Evolutionary conservation across 2,329 filamentous ascomycete genomes (phyloP).

Genomic region (Trichoderma sp.): DNA sequence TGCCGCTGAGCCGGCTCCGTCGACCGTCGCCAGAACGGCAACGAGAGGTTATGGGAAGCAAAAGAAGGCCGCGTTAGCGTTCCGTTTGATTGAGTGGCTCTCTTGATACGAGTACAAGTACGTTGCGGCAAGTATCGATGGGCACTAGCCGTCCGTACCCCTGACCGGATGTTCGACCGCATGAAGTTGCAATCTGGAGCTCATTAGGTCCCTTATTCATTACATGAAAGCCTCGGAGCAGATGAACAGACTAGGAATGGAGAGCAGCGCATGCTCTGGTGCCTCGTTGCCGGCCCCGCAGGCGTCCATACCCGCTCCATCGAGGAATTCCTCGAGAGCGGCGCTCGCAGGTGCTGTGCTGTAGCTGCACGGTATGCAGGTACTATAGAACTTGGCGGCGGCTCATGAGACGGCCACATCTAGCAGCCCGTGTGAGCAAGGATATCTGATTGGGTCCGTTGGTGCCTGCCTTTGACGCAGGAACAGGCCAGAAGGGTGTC

Average conservation of each 20-base stretch:
- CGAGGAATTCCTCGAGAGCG: conserved; percentile 6
- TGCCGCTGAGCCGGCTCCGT: conserved; percentile 8
- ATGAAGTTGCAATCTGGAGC: conserved; percentile 19
- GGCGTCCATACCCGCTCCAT: conserved; percentile 10
- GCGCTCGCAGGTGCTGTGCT: not conserved
- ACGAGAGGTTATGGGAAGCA: not conserved
- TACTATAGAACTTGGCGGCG: conserved; percentile 18
- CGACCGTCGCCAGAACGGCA: conserved; percentile 5
- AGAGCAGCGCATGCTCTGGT: not conserved
- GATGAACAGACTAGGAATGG: conserved; percentile 23
- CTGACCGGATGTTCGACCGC: conserved; percentile 21
- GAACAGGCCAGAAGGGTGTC: conserved; percentile 10
- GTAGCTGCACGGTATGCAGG: not conserved
- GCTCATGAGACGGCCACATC: conserved; percentile 26
- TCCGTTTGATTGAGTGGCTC: conserved; percentile 4
- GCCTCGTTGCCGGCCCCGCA: conserved; percentile 11
- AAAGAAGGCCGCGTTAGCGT: not conserved
- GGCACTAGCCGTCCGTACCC: conserved; percentile 12
- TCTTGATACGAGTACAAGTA: not conserved
- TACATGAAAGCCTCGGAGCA: conserved; percentile 17
- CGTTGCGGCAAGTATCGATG: not conserved
- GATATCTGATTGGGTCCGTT: conserved; percentile 10
- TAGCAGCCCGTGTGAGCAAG: conserved; percentile 2
- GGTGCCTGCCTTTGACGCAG: conserved; percentile 5
- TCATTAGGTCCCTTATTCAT: conserved; percentile 17